These are phyloP conservation scores for Sclerotinia subarctica DNA, from an alignment of 2,329 filamentous ascomycete genomes.

Conservation along the genomic window DNA sequence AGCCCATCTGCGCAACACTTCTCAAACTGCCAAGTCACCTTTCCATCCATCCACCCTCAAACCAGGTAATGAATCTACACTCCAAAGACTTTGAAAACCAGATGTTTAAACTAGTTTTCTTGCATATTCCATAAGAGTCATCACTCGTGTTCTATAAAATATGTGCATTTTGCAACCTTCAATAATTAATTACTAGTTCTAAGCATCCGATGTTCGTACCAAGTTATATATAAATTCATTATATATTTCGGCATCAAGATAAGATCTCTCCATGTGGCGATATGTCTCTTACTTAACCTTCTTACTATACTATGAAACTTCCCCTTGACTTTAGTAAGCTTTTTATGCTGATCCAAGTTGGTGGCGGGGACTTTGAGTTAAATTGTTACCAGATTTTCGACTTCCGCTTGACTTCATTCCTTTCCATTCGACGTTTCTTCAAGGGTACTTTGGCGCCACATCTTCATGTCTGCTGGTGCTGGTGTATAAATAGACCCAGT, in stretches of 20 bases:
- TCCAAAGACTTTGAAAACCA: neutral
- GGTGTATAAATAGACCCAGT: neutral
- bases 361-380: neutral
- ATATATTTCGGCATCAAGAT: neutral
- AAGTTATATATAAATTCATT: neutral
- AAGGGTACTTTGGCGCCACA: neutral
- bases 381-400: neutral
- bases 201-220: neutral
- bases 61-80: neutral
- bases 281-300: neutral
- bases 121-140: neutral
- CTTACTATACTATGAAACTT: no score
- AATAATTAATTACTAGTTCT: neutral
- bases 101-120: neutral
- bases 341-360: neutral
- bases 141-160: neutral
- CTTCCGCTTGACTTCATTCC: neutral
- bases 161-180: neutral
- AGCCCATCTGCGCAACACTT: neutral
- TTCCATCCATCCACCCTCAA: neutral
- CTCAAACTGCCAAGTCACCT: neutral
- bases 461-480: neutral
- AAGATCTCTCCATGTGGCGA: neutral
- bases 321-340: neutral
- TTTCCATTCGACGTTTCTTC: neutral